Evolutionary conservation across 805 yeast genomes (phyloP).

Genomic region (Barnettozyma pratensis): DNA sequence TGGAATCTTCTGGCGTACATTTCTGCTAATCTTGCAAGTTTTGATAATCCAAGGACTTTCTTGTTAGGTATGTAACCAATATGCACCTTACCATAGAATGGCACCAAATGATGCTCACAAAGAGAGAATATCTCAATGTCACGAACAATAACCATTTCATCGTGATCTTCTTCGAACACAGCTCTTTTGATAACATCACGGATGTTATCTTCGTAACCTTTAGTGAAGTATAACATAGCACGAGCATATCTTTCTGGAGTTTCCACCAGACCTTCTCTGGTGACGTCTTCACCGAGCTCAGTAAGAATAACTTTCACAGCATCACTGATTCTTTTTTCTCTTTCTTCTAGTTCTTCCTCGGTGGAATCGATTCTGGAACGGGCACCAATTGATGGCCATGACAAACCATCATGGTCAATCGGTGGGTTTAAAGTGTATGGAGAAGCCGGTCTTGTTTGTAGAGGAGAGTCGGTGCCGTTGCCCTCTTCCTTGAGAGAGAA

Average conservation of each 20-base stretch:
- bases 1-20: constrained; percentile 94
- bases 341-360: constrained; percentile 54
- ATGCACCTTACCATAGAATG: constrained; percentile 94
- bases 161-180: constrained; percentile 96
- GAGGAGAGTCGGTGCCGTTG: constrained; percentile 41
- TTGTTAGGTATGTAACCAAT: constrained; percentile 97
- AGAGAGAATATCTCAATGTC: constrained; percentile 89
- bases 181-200: constrained; percentile 91
- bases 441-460: constrained; percentile 72
- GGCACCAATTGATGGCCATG: constrained; percentile 93
- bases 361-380: constrained; percentile 66
- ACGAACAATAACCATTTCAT: constrained; percentile 96
- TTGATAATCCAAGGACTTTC: constrained; percentile 86
- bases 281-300: constrained; percentile 89
- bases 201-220: constrained; percentile 93
- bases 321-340: constrained; percentile 73
- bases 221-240: constrained; percentile 93
- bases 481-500: background rate
- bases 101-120: constrained; percentile 97
- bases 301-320: constrained; percentile 66
- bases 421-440: constrained; percentile 84
- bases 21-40: constrained; percentile 92
- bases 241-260: constrained; percentile 96
- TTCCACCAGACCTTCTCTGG: constrained; percentile 83
- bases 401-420: constrained; percentile 82